Evolutionary conservation across 2,329 filamentous ascomycete genomes (phyloP), one percentile per base, ranked within the genome.

Genomic region (Arthrobotrys sinensis): DNA sequence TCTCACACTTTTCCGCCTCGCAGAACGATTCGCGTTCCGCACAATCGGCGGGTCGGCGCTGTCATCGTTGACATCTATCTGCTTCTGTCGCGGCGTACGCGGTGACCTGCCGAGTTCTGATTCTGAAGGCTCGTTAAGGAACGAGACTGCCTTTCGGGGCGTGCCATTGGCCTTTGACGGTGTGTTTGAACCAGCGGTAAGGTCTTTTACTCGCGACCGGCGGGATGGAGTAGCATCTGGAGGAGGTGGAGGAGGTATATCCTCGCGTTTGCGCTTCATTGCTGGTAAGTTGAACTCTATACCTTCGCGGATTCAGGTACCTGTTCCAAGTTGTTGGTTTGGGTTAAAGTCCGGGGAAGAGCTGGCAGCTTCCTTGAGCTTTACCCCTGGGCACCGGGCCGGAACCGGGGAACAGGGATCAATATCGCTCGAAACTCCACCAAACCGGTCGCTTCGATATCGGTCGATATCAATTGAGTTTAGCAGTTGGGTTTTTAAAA

Each of bases 1-100:
- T 64, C 90, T 88, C 21, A 92, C 92, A 83, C 93, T 97, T 86
- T 97, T 97, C 82, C 91, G 91, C 82, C 92, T 90, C 1, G 94
- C 95, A 4, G 94, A 97, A 60, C 92, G 90, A 84, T 97, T 93
- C 19, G 92, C 92, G 68, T 81, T 82, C 43, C 79, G 79, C 40
- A 81, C 80, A 36, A 81, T 57, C 24, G 69, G 65, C 16, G 80
- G 78, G 14, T 79, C 75, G 12, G 28, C 46, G 4, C 6, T 45
- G n/a, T 57, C 76, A 64, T 73, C 68, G 64, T 68, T 69, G 19
- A 50, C 40, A 50, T 63, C 63, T 63, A 79, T 50, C 60, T 73
- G 62, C 48, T 72, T 73, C 34, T 68, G 67, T 64, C 67, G 46
- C 24, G 67, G 75, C 4, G 75, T 72, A 64, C 75, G 75, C 68